Evolutionary conservation across 2,329 filamentous ascomycete species (phyloP).

Genomic region (Colletotrichum tropicicola): DNA sequence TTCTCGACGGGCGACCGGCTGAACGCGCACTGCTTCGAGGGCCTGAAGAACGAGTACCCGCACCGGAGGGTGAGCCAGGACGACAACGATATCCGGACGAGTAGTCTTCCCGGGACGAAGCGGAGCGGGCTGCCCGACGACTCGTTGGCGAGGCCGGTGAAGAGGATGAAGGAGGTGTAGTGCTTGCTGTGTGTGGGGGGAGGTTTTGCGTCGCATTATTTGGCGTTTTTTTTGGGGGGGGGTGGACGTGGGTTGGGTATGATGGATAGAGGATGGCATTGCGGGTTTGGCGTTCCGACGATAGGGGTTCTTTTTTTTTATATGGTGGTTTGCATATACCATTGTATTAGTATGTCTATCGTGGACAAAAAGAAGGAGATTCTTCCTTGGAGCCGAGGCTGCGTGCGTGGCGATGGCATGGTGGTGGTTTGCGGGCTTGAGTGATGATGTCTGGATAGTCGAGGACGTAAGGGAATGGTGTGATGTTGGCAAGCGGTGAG

Average conservation of each 20-base stretch:
- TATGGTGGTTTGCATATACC: no score
- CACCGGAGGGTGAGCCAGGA: constrained; percentile 91
- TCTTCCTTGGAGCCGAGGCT: no score
- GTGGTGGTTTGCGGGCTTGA: no score
- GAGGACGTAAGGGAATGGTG: no score
- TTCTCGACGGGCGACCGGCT: constrained; percentile 81
- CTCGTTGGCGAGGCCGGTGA: constrained; percentile 67
- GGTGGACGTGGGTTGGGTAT: neutral
- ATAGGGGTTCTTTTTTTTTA: no score
- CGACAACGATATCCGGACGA: constrained; percentile 93
- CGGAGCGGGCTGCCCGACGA: constrained; percentile 88
- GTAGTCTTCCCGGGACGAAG: constrained; percentile 90
- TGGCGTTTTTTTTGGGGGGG: neutral
- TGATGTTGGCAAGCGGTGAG: no score
- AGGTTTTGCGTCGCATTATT: neutral
- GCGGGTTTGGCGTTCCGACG: neutral
- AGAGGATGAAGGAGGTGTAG: constrained; percentile 66
- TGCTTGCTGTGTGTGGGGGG: neutral
- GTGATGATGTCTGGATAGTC: no score
- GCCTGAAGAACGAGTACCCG: constrained; percentile 88
- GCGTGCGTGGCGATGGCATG: no score
- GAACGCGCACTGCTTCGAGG: constrained; percentile 88
- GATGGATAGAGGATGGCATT: no score
- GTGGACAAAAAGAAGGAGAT: no score
- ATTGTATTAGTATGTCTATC: no score